Conservation (phyloP, 305 asterid species). For the Solanum aculeatissimum region DNA sequence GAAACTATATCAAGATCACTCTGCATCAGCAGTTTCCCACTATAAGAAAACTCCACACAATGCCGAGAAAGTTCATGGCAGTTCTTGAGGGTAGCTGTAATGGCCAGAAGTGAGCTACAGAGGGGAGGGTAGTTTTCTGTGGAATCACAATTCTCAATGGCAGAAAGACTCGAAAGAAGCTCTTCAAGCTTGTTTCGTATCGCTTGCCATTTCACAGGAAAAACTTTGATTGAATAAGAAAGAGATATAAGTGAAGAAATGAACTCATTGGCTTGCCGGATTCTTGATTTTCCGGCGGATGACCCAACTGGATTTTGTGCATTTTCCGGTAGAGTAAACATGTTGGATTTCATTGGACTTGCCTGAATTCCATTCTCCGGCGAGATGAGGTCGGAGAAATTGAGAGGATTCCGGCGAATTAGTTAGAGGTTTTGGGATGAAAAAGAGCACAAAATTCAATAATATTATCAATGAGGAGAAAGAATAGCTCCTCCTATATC, state of each 20-base stretch:
- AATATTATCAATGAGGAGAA: background rate
- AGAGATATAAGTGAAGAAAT: conserved; percentile 52
- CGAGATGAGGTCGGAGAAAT: background rate
- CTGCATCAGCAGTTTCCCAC: conserved; percentile 83
- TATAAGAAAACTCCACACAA: conserved; percentile 45
- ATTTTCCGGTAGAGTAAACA: conserved; percentile 3
- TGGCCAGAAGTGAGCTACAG: conserved; percentile 28
- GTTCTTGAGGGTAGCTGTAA: conserved; percentile 26
- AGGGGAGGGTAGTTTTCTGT: conserved; percentile 34
- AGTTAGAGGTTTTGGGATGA: background rate
- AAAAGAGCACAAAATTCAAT: background rate
- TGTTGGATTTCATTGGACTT: conserved; percentile 2
- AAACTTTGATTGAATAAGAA: conserved; percentile 53
- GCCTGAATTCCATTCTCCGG: conserved; percentile 13
- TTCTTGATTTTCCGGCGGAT: conserved; percentile 6
- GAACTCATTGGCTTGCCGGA: conserved; percentile 25
- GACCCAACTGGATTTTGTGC: background rate
- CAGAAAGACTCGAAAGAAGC: conserved; percentile 54
- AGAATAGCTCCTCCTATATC: background rate
- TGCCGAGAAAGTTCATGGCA: conserved; percentile 39
- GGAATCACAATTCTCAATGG: conserved; percentile 52
- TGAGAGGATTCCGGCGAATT: conserved; percentile 25
- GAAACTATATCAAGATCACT: conserved; percentile 70
- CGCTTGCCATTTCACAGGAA: conserved; percentile 58
- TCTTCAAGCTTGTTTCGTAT: conserved; percentile 58